These are phyloP conservation scores for Mikania micrantha DNA, from an alignment of 129 eudicot genomes.

Conservation along the genomic window DNA sequence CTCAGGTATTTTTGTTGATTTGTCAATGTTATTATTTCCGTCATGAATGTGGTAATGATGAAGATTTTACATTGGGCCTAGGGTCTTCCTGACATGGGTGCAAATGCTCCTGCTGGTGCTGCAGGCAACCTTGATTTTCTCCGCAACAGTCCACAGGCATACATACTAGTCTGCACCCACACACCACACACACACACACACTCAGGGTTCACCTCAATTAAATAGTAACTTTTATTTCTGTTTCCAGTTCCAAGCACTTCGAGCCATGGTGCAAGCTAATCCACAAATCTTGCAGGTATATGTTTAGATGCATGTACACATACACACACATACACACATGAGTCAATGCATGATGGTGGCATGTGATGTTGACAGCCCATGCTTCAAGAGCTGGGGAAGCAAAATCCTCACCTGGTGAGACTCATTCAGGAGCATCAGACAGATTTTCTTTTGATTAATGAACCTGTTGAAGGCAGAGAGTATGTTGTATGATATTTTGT, in stretches of 20 bases:
- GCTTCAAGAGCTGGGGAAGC: constrained; percentile 95
- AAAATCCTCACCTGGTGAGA: constrained; percentile 74
- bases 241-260: constrained; percentile 80
- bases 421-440: constrained; percentile 87
- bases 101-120: constrained; percentile 57
- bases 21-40: background rate
- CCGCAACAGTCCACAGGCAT: constrained; percentile 74
- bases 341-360: background rate
- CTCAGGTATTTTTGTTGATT: constrained; percentile 44
- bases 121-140: constrained; percentile 77
- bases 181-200: background rate
- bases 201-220: background rate
- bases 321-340: background rate
- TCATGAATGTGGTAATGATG: background rate
- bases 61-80: constrained; percentile 14
- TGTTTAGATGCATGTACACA: background rate
- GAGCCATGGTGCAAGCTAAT: constrained; percentile 93
- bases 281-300: constrained; percentile 91
- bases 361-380: constrained; percentile 54
- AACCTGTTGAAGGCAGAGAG: constrained; percentile 91
- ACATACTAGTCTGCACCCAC: background rate
- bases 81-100: constrained; percentile 79
- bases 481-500: constrained; percentile 7
- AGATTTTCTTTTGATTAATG: constrained; percentile 82
- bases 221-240: background rate